phyloP scores from a whole-genome alignment of 768 basidiomycete genomes.

The Russula ochroleuca region DNA sequence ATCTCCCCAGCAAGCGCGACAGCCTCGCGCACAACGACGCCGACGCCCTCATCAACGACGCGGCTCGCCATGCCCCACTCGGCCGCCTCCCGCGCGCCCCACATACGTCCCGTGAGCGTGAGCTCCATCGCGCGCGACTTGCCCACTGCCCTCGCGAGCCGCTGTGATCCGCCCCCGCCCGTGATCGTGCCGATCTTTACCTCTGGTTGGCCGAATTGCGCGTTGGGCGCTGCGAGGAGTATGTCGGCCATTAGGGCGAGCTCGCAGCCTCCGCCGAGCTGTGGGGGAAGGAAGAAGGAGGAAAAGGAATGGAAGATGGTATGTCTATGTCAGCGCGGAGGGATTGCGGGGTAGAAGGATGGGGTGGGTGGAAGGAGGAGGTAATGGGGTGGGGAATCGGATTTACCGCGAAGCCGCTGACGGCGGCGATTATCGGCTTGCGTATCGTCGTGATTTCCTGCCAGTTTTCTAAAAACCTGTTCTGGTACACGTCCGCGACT shows the following conservation, averaged over 20 bases:
- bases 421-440: constrained; percentile 95
- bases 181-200: constrained; percentile 95
- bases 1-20: constrained; percentile 74
- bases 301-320: too few relatives aligned
- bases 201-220: constrained; percentile 94
- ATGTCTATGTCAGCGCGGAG: not conserved
- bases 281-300: not conserved
- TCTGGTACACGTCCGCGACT: constrained; percentile 86
- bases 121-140: constrained; percentile 96
- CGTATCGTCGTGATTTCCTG: constrained; percentile 61
- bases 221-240: constrained; percentile 84
- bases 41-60: constrained; percentile 68
- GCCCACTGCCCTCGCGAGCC: constrained; percentile 78
- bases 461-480: constrained; percentile 86
- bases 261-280: constrained; percentile 98
- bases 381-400: not conserved
- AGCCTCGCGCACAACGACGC: constrained; percentile 82
- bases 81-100: constrained; percentile 78
- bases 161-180: constrained; percentile 91
- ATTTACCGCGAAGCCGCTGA: constrained; percentile 88
- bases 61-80: constrained; percentile 84
- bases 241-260: constrained; percentile 96
- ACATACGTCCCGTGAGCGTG: constrained; percentile 79
- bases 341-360: not conserved
- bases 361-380: not conserved